phyloP scores from a whole-genome alignment of 1,139 yeast genomes.

The Pichia sp. region DNA sequence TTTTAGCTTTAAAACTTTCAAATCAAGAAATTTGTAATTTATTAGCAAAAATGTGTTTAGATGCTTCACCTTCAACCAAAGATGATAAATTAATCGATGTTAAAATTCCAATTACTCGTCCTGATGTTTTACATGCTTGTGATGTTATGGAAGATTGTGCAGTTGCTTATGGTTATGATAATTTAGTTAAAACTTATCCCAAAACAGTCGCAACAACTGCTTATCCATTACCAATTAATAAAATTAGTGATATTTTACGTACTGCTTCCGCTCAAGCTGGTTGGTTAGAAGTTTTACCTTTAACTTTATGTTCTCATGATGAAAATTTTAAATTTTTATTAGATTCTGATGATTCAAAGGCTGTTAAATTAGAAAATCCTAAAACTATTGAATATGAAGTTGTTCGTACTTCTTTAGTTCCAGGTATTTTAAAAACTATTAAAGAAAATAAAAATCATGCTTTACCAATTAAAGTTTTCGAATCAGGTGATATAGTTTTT shows the following conservation, averaged over 20 bases:
- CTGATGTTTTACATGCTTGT: slow-evolving; percentile 95
- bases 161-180: slow-evolving; percentile 91
- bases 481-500: slow-evolving; percentile 89
- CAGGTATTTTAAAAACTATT: slow-evolving; percentile 92
- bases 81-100: slow-evolving; percentile 59
- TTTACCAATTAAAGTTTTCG: slow-evolving; percentile 90
- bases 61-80: slow-evolving; percentile 47
- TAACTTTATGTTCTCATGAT: slow-evolving; percentile 92
- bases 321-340: slow-evolving; percentile 90
- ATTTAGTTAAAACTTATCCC: slow-evolving; percentile 77
- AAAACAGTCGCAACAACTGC: slow-evolving; percentile 77
- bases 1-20: slow-evolving; percentile 72
- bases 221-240: slow-evolving; percentile 83
- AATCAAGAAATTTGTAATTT: slow-evolving; percentile 64
- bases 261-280: slow-evolving; percentile 91
- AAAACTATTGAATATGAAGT: slow-evolving; percentile 96
- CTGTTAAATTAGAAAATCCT: slow-evolving; percentile 91
- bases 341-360: slow-evolving; percentile 65
- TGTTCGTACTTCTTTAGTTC: slow-evolving; percentile 88
- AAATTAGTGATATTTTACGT: slow-evolving; percentile 85
- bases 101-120: slow-evolving; percentile 83
- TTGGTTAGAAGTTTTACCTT: slow-evolving; percentile 92
- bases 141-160: slow-evolving; percentile 99
- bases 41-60: slow-evolving; percentile 75
- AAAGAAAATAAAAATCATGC: slow-evolving; percentile 95